Evolutionary conservation across 2,329 filamentous ascomycete genomes (phyloP).

Genomic region (Penicillium palitans): DNA sequence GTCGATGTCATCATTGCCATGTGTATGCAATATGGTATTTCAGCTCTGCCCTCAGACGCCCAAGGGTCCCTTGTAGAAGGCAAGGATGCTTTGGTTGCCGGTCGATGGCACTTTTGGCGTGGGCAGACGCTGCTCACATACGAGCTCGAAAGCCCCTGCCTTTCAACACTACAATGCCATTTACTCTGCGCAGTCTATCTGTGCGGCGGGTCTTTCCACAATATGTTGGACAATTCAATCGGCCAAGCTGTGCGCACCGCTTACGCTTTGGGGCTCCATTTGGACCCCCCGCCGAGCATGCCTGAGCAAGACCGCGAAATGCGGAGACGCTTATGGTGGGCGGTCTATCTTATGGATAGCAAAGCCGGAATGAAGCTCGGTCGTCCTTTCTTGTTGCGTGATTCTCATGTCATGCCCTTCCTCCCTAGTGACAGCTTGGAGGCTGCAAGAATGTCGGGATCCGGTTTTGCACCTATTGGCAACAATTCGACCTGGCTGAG

Average conservation of each 20-base stretch:
- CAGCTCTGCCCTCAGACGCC: conserved; percentile 9
- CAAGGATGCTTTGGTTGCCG: conserved; percentile 45
- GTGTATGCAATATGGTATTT: conserved; percentile 25
- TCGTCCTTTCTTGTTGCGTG: conserved; percentile 32
- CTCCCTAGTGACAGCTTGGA: conserved; percentile 18
- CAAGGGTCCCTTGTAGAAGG: conserved; percentile 19
- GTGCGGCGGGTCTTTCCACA: conserved; percentile 51
- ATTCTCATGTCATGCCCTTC: conserved; percentile 36
- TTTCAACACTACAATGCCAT: conserved; percentile 53
- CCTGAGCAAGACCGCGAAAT: conserved; percentile 43
- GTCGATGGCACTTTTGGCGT: conserved; percentile 51
- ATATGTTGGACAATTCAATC: conserved; percentile 48
- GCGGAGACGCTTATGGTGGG: conserved; percentile 56
- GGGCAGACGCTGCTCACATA: conserved; percentile 46
- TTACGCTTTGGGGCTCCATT: conserved; percentile 51
- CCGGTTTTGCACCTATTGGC: conserved; percentile 15
- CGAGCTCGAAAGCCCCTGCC: conserved; percentile 52
- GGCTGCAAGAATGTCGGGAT: conserved; percentile 16
- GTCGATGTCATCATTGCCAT: conserved; percentile 25
- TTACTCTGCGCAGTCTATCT: conserved; percentile 50
- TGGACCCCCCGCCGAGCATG: conserved; percentile 44
- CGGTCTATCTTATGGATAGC: conserved; percentile 51
- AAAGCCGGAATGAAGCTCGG: conserved; percentile 35
- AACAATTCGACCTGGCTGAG: conserved; percentile 26
- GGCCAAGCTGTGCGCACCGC: conserved; percentile 49